A percentile compares a stretch with the other conserved stretches of the same genome.
phyloP scores from a whole-genome alignment of 2,329 filamentous ascomycete species.

The Fusarium staphyleae region DNA sequence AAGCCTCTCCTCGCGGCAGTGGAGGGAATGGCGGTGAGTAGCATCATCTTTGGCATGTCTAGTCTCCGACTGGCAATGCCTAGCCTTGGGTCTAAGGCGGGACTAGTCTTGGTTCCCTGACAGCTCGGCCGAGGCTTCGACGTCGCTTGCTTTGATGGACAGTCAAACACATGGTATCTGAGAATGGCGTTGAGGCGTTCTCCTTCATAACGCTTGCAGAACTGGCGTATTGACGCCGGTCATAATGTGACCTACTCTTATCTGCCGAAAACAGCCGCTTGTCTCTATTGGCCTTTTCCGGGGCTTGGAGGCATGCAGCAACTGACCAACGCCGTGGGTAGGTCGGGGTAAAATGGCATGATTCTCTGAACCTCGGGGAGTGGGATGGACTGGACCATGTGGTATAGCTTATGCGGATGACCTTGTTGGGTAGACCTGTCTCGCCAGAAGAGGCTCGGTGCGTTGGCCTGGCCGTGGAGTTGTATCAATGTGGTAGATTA shows the following conservation, averaged over 20 bases:
- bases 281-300: constrained; percentile 51
- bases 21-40: constrained; percentile 57
- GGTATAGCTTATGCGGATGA: constrained; percentile 45
- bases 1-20: constrained; percentile 60
- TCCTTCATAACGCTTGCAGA: background rate
- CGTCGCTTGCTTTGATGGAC: constrained; percentile 56
- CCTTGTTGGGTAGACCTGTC: constrained; percentile 42
- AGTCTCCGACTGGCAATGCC: no score
- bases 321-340: constrained; percentile 50
- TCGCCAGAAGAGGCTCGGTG: constrained; percentile 39
- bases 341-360: constrained; percentile 45
- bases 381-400: background rate
- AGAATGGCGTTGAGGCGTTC: constrained; percentile 4
- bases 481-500: constrained; percentile 40
- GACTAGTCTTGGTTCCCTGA: constrained; percentile 24
- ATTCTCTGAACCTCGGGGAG: background rate
- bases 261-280: constrained; percentile 48
- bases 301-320: constrained; percentile 52
- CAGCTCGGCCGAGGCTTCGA: constrained; percentile 59
- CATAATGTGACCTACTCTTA: constrained; percentile 51
- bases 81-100: background rate
- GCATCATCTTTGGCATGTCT: background rate
- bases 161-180: constrained; percentile 20
- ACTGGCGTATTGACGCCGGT: background rate
- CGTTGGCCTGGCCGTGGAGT: constrained; percentile 38